Evolutionary conservation across 2,329 filamentous ascomycete genomes (phyloP).

Genomic region (Fusarium pilosicola): DNA sequence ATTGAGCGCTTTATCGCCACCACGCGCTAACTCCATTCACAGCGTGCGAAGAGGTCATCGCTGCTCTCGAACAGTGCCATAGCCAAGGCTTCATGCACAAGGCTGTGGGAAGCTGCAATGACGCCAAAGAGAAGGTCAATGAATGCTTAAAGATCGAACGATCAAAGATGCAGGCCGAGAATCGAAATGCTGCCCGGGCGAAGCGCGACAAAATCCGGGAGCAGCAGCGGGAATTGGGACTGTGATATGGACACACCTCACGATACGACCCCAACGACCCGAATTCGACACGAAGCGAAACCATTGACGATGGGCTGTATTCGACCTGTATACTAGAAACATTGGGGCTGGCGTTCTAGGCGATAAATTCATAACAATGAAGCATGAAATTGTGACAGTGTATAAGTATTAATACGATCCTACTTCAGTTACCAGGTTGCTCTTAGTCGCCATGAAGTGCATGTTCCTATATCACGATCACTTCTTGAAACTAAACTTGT

Average conservation of each 20-base stretch:
- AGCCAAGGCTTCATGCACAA: conserved; percentile 92
- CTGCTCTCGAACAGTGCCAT: conserved; percentile 94
- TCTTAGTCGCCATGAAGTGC: not conserved
- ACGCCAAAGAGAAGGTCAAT: conserved; percentile 84
- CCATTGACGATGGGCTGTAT: not conserved
- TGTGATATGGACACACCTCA: conserved; percentile 40
- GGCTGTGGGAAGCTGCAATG: conserved; percentile 88
- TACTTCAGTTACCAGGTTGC: not conserved
- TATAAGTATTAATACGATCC: conserved; percentile 6
- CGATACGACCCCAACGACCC: conserved; percentile 4
- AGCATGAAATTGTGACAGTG: conserved; percentile 12
- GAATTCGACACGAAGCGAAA: not conserved
- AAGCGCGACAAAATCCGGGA: conserved; percentile 78
- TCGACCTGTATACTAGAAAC: conserved; percentile 24
- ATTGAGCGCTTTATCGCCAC: not conserved
- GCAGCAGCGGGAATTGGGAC: conserved; percentile 67
- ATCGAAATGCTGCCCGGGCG: conserved; percentile 74
- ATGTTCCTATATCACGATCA: not conserved
- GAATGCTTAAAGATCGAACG: conserved; percentile 85
- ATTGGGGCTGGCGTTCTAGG: conserved; percentile 26
- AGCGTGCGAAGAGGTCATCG: conserved; percentile 97
- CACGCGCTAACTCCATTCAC: conserved; percentile 33
- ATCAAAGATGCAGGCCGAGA: conserved; percentile 78
- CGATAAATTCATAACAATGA: not conserved
- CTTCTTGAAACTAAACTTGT: not conserved